These are phyloP conservation scores for Circinella minor DNA, from an alignment of 371 early-diverging fungal genomes.

Conservation along the genomic window DNA sequence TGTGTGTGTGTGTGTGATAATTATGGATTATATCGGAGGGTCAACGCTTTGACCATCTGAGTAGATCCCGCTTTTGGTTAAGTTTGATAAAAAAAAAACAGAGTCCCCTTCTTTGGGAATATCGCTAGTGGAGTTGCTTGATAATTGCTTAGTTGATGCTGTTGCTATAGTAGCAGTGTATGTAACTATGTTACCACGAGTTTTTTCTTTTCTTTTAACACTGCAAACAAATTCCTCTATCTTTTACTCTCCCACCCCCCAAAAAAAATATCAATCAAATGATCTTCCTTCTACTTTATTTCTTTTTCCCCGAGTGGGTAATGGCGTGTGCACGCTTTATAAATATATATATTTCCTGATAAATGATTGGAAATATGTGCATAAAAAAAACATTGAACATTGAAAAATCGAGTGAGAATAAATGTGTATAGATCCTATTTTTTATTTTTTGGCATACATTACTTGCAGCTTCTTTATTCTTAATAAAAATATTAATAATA, in stretches of 20 bases:
- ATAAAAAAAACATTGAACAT: too few species aligned
- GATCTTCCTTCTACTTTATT: neutral
- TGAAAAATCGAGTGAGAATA: too few species aligned
- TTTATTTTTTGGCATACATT: neutral
- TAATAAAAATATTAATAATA: neutral
- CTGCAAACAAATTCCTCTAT: too few species aligned
- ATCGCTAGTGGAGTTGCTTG: too few species aligned
- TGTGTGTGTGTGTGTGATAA: neutral
- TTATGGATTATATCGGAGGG: slow-evolving; percentile 10
- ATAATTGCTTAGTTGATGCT: too few species aligned
- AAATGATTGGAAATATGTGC: too few species aligned
- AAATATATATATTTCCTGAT: too few species aligned
- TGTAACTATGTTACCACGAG: slow-evolving; percentile 1
- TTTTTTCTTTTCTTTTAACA: too few species aligned
- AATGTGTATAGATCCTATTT: too few species aligned
- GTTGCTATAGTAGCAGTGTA: neutral
- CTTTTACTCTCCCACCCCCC: too few species aligned
- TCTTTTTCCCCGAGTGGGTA: slow-evolving; percentile 1
- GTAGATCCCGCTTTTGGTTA: slow-evolving; percentile 17
- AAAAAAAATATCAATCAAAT: neutral
- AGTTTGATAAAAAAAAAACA: neutral
- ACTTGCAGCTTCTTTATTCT: neutral
- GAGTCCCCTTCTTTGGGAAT: slow-evolving; percentile 11
- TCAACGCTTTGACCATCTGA: slow-evolving; percentile 27
- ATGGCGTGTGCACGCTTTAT: neutral